Base-by-base conservation (phyloP, 257 asterid species). In the Solanum clarkiae region DNA sequence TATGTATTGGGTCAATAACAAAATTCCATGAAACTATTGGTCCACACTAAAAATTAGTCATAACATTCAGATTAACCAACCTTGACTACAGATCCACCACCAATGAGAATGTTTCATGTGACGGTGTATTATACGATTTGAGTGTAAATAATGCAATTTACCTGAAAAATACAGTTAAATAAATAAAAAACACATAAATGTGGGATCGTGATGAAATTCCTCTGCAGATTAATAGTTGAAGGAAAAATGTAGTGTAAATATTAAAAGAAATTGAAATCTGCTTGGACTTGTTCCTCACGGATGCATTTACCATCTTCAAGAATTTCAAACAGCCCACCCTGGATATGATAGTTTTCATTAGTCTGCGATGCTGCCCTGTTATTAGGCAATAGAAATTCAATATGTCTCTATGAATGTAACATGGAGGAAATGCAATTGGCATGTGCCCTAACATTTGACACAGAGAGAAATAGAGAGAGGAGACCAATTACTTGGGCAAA, bases 271-370 rank as follows among this genome's bases (percentile, higher is more conserved):
- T 6, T 20, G 11, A 85, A 72, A 32, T 14, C 95, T 86, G 98
- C 98, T 89, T 95, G 99, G 82, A 97, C 99, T 92, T 97, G 99
- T 89, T 95, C 97, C 88, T 97, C 99, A 14, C 98, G 99, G 85
- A 97, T 99, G 89, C 96, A 94, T 88, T 95, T 97, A 88, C 95
- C 99, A 90, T 97, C 99, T 90, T 97, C 99, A 20, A 97, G 95
- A 92, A 97, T 92, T 91, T 97, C 99, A 86, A 94, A 97, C 84
- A 97, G 97, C 86, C 95, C 99, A 16, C 99, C 99, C 99, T 97
- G 91, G 63, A 71, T 63, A 87, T 57, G 55, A 83, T 56, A 82
- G 55, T 86, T 86, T 85, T 86, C 85, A 86, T 82, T 84, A 80
- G 72, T 49, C 80, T 57, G 29, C 7, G 56, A 85, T 82, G 83